Evolutionary conservation across 164 flowering plant species (phyloP).

Genomic region (Nymphaea colorata): DNA sequence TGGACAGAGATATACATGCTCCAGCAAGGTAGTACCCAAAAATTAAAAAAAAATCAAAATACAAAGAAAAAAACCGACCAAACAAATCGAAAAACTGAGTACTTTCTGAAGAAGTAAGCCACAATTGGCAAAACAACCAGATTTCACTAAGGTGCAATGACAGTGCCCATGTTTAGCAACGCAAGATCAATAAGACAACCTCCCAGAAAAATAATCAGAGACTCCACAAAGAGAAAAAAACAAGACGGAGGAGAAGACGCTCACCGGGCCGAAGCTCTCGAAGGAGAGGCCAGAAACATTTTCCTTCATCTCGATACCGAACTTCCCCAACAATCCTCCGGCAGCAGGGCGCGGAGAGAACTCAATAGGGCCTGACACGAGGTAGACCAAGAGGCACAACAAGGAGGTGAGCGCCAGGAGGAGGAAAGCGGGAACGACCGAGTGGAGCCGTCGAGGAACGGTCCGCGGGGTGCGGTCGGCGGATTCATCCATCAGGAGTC

Average conservation of each 20-base stretch:
- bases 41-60: no score
- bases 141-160: no score
- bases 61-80: no score
- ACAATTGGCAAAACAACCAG: no score
- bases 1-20: no score
- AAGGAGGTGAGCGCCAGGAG: constrained; percentile 3
- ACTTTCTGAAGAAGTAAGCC: no score
- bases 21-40: no score
- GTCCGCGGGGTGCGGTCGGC: neutral
- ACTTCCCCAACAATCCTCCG: neutral
- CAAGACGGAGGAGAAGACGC: neutral
- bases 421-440: constrained; percentile 1
- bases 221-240: no score
- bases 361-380: neutral
- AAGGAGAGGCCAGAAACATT: neutral
- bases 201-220: no score
- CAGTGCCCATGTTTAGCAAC: no score
- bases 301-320: neutral
- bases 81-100: no score
- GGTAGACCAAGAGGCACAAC: constrained; percentile 9
- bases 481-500: neutral
- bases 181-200: no score
- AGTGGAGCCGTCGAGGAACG: neutral
- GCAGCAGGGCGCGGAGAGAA: neutral
- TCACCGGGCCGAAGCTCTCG: constrained; percentile 2